These are phyloP conservation scores for Claviceps capensis DNA, from an alignment of 2,329 filamentous ascomycete genomes.

Conservation along the genomic window DNA sequence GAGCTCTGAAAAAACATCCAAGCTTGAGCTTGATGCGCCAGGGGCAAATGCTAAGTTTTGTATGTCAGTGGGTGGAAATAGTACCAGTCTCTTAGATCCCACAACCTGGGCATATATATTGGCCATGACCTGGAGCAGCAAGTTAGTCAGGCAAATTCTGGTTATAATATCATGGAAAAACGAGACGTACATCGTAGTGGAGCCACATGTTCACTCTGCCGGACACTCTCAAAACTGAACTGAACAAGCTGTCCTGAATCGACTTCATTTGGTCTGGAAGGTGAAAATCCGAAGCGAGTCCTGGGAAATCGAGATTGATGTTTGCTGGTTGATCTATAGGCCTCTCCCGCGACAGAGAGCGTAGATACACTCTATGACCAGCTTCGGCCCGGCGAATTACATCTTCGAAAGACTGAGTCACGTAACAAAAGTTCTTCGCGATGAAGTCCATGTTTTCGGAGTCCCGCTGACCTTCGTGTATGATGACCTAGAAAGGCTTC, in stretches of 20 bases:
- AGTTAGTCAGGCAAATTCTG: not conserved
- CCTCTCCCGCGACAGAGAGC: conserved; percentile 55
- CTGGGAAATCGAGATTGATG: conserved; percentile 57
- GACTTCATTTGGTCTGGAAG: conserved; percentile 48
- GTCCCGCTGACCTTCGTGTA: conserved; percentile 49
- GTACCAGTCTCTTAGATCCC: conserved; percentile 57
- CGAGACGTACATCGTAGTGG: conserved; percentile 58
- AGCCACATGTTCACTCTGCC: conserved; percentile 79
- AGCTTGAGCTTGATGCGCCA: conserved; percentile 65
- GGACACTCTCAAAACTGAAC: conserved; percentile 66
- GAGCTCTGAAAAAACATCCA: conserved; percentile 52
- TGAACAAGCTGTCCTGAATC: conserved; percentile 53
- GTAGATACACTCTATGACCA: conserved; percentile 60
- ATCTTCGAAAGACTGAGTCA: conserved; percentile 49
- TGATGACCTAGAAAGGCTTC: conserved; percentile 43
- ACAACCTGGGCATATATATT: conserved; percentile 72
- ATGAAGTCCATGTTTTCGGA: conserved; percentile 64
- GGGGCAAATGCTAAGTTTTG: conserved; percentile 55
- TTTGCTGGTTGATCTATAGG: conserved; percentile 59
- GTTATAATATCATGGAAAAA: not conserved
- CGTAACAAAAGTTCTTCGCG: conserved; percentile 69
- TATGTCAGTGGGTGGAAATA: conserved; percentile 71
- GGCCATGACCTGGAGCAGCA: conserved; percentile 53
- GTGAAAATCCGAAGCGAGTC: conserved; percentile 53
- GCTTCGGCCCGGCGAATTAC: conserved; percentile 48